A percentile compares a stretch with the other conserved stretches of the same genome.
These are phyloP conservation scores for Daldinia loculata DNA, from an alignment of 495 filamentous ascomycete genomes.

Conservation along the genomic window DNA sequence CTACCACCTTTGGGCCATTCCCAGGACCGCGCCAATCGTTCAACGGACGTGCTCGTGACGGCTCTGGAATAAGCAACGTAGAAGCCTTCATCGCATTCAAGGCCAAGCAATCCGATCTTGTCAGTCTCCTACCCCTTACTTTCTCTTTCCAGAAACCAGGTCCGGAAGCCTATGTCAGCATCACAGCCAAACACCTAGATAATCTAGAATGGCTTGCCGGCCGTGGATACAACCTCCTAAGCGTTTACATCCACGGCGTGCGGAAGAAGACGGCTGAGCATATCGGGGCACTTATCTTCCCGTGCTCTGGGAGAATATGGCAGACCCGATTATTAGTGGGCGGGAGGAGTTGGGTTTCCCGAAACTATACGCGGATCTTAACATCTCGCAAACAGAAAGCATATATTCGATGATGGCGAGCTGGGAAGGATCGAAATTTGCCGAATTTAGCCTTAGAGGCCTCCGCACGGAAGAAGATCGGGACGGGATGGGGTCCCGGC, in stretches of 20 bases:
- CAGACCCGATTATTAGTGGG: constrained; percentile 24
- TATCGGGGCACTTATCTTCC: constrained; percentile 17
- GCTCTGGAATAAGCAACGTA: constrained; percentile 4
- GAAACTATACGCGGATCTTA: constrained; percentile 16
- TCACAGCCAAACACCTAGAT: constrained; percentile 11
- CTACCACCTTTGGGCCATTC: constrained; percentile 16
- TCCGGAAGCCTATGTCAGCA: constrained; percentile 11
- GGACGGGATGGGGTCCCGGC: constrained; percentile 7
- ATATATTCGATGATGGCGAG: constrained; percentile 9
- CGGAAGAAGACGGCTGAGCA: not conserved
- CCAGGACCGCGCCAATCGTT: constrained; percentile 21
- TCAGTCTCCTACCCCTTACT: constrained; percentile 6
- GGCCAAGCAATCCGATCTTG: constrained; percentile 1
- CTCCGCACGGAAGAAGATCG: constrained; percentile 1
- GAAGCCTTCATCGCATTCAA: constrained; percentile 25
- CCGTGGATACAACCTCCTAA: constrained; percentile 21
- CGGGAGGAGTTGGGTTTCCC: constrained; percentile 20
- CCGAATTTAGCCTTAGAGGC: constrained; percentile 1
- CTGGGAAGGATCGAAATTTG: constrained; percentile 12
- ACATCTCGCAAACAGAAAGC: constrained; percentile 8
- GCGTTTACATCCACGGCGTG: constrained; percentile 16
- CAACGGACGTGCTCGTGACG: constrained; percentile 7
- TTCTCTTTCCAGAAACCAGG: constrained; percentile 18
- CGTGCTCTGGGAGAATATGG: constrained; percentile 20
- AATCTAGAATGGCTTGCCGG: constrained; percentile 21